These are phyloP conservation scores for Cryptococcus depauperatus DNA, from an alignment of 1,284 basidiomycete genomes.

Conservation along the genomic window DNA sequence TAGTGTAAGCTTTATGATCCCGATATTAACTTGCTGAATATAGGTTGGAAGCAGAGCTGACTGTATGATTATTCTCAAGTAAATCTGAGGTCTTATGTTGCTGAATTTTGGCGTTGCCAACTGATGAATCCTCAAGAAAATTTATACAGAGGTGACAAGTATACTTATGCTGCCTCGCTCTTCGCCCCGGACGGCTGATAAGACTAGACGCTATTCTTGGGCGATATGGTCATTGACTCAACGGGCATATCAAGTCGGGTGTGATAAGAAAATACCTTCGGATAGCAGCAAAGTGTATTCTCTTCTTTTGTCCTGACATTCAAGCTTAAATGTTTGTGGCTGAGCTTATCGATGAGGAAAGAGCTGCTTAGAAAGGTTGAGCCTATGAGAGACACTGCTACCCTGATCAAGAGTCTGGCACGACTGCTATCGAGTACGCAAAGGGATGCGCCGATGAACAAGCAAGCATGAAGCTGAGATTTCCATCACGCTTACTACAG, in stretches of 20 bases:
- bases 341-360: slow-evolving; percentile 40
- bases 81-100: not conserved
- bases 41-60: too few species aligned
- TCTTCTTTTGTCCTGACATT: slow-evolving; percentile 37
- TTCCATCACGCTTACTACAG: slow-evolving; percentile 45
- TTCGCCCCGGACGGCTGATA: not conserved
- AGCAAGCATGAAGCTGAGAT: slow-evolving; percentile 35
- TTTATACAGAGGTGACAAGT: slow-evolving; percentile 31
- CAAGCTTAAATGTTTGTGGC: slow-evolving; percentile 37
- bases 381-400: slow-evolving; percentile 41
- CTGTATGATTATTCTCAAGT: too few species aligned
- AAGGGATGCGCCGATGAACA: not conserved
- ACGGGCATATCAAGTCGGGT: slow-evolving; percentile 45
- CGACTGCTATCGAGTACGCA: slow-evolving; percentile 12
- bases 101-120: slow-evolving; percentile 9
- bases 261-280: slow-evolving; percentile 44
- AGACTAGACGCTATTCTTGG: slow-evolving; percentile 36
- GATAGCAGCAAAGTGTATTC: slow-evolving; percentile 36
- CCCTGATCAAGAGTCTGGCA: slow-evolving; percentile 39
- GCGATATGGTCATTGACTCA: slow-evolving; percentile 39
- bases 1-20: too few species aligned
- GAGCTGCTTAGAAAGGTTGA: slow-evolving; percentile 37
- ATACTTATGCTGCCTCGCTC: too few species aligned
- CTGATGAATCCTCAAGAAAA: slow-evolving; percentile 8
- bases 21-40: too few species aligned